These are phyloP conservation scores for Pochonia chlamydosporia DNA, from an alignment of 2,329 filamentous ascomycete species.

Conservation along the genomic window DNA sequence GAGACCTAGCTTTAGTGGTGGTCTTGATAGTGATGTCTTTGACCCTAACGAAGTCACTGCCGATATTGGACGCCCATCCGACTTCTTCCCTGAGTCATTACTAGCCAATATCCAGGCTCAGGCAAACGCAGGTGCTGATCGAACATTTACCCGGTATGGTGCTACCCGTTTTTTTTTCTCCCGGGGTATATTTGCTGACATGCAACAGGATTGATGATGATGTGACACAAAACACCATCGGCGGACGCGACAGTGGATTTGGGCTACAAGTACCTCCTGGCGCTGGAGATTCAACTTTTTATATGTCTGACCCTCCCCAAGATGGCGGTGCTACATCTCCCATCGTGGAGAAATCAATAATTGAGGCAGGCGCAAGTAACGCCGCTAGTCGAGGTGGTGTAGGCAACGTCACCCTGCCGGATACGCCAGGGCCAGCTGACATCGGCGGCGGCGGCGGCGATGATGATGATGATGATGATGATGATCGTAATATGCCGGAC, in stretches of 20 bases:
- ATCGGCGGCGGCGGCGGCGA: conserved; percentile 12
- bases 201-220: conserved; percentile 33
- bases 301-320: conserved; percentile 33
- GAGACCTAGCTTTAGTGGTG: conserved; percentile 48
- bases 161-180: conserved; percentile 4
- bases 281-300: conserved; percentile 45
- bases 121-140: conserved; percentile 29
- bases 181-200: background rate
- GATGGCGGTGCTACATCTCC: conserved; percentile 21
- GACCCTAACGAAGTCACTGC: conserved; percentile 29
- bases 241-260: conserved; percentile 42
- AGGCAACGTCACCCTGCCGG: conserved; percentile 6
- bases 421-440: background rate
- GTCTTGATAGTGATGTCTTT: conserved; percentile 48
- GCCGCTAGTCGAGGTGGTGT: background rate
- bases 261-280: conserved; percentile 43
- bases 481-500: conserved; percentile 2
- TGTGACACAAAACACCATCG: conserved; percentile 31
- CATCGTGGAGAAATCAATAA: conserved; percentile 2
- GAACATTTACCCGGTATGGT: conserved; percentile 38
- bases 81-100: conserved; percentile 43
- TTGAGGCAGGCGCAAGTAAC: background rate
- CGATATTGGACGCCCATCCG: conserved; percentile 39
- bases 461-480: background rate
- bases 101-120: conserved; percentile 36